Base-by-base conservation (phyloP, 345 rosid species). In the Camelina laxa region DNA sequence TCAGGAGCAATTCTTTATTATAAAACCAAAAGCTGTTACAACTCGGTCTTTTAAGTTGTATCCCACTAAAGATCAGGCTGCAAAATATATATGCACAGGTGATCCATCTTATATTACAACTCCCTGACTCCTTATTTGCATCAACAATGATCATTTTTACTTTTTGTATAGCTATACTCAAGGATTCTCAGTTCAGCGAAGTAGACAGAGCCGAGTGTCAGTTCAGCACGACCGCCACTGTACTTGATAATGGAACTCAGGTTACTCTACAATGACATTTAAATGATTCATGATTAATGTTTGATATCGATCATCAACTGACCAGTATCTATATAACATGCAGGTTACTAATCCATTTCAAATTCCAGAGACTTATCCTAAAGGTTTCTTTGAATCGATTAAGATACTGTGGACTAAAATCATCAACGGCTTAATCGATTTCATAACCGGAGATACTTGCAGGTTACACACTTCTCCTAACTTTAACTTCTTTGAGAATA, bases 181-280 rank as follows among this genome's bases (percentile, higher is more conserved):
- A 92, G 85, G 96, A 94, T 58, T 90, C 97, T 33, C 89, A 85
- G 75, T 94, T 89, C 76, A 82, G 19, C 27, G 98, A 91, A 83
- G 93, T 84, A 65, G 97, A 91, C 76, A 83, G 96, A 86, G 97
- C 96, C 12, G 97, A 90, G 67, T 92, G 93, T 79, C 97, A 90
- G 50, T 95, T 90, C 77, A 90, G 84, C 77, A 92, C 99, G 27
- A 92, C 89, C 14, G 87, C 92, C 24, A 94, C 97, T 0, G 65
- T 87, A 72, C 79, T 88, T 41, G 91, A 92, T 73, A 94, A 90
- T 85, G 96, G 96, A 81, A 79, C 97, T 49, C 97, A 91, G 95
- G 96, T 93, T 73, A 49, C 27, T 9, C 16, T 22, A 66, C 41
- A 22, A 11, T 47, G 0, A 12, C 21, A 8, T 21, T 35, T 4